A percentile compares a stretch with the other conserved stretches of the same genome.
Evolutionary conservation across 495 filamentous ascomycete species (phyloP).

Genomic region (Tuber borchii): DNA sequence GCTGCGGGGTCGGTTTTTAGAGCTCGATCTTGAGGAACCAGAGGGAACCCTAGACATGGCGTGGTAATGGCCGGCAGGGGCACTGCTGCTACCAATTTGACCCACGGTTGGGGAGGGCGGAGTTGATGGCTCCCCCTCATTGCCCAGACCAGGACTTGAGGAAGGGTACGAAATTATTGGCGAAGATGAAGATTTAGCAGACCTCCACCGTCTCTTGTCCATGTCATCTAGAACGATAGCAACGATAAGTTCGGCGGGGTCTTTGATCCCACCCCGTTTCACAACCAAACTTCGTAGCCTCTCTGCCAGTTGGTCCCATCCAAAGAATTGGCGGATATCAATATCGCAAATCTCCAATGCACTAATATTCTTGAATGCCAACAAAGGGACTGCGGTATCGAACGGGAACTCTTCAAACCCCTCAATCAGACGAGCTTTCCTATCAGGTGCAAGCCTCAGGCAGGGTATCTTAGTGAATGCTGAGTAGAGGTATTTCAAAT

Average conservation of each 20-base stretch:
- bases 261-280: conserved; percentile 78
- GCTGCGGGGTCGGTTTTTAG: conserved; percentile 57
- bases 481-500: conserved; percentile 92
- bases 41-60: conserved; percentile 52
- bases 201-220: conserved; percentile 79
- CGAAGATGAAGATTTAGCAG: conserved; percentile 74
- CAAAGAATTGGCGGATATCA: conserved; percentile 93
- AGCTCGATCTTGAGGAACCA: conserved; percentile 44
- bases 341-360: conserved; percentile 88
- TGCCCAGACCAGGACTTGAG: conserved; percentile 20
- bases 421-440: conserved; percentile 75
- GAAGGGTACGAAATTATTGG: conserved; percentile 48
- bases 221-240: conserved; percentile 94
- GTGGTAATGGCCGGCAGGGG: conserved; percentile 37
- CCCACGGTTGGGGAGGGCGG: conserved; percentile 36
- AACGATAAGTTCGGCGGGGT: conserved; percentile 80
- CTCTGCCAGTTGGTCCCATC: conserved; percentile 89
- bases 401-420: conserved; percentile 98
- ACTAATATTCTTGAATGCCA: conserved; percentile 92
- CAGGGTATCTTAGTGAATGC: conserved; percentile 98
- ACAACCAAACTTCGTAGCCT: conserved; percentile 84
- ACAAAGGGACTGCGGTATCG: conserved; percentile 90
- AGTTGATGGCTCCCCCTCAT: conserved; percentile 29
- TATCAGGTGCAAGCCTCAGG: conserved; percentile 78
- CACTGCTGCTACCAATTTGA: conserved; percentile 29